These are phyloP conservation scores for Lasiodiplodia sp. DNA, from an alignment of 2,329 filamentous ascomycete species.

Conservation along the genomic window DNA sequence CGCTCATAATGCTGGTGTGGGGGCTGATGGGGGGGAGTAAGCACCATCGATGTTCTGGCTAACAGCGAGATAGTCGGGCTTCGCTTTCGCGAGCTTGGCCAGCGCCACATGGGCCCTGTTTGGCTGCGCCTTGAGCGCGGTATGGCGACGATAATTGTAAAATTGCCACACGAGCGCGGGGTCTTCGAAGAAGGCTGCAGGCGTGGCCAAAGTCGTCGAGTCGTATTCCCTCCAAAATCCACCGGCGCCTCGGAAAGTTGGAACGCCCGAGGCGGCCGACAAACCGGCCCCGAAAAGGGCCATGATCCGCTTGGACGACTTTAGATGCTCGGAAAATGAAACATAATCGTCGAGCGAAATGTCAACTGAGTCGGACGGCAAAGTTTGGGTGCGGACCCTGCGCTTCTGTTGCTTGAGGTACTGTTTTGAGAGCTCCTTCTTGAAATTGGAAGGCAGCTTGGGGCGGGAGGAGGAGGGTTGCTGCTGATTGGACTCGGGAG, in stretches of 20 bases:
- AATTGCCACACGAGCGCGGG: slow-evolving; percentile 37
- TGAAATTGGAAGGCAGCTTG: slow-evolving; percentile 11
- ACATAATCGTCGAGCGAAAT: slow-evolving; percentile 7
- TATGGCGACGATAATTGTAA: slow-evolving; percentile 32
- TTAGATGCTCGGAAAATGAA: slow-evolving; percentile 31
- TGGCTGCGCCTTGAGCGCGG: slow-evolving; percentile 33
- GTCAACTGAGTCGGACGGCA: slow-evolving; percentile 7
- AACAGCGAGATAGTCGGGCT: slow-evolving; percentile 34
- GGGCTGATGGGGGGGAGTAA: background rate
- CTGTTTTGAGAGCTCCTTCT: slow-evolving; percentile 4
- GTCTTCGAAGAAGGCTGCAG: slow-evolving; percentile 33
- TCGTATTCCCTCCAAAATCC: slow-evolving; percentile 36
- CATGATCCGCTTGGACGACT: slow-evolving; percentile 35
- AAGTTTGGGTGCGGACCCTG: slow-evolving; percentile 7
- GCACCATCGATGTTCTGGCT: slow-evolving; percentile 38
- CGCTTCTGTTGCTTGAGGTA: slow-evolving; percentile 17
- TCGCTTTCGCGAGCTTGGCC: slow-evolving; percentile 33
- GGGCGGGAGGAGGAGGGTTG: background rate
- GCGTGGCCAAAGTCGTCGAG: slow-evolving; percentile 27
- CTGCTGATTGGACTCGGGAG: background rate
- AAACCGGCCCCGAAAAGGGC: slow-evolving; percentile 37
- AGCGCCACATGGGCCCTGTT: slow-evolving; percentile 37
- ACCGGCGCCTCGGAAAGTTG: slow-evolving; percentile 36
- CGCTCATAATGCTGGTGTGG: too few relatives aligned
- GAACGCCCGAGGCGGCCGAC: slow-evolving; percentile 38